Conservation (phyloP, 148 eudicot genomes). For the Amaranthus cruentus region DNA sequence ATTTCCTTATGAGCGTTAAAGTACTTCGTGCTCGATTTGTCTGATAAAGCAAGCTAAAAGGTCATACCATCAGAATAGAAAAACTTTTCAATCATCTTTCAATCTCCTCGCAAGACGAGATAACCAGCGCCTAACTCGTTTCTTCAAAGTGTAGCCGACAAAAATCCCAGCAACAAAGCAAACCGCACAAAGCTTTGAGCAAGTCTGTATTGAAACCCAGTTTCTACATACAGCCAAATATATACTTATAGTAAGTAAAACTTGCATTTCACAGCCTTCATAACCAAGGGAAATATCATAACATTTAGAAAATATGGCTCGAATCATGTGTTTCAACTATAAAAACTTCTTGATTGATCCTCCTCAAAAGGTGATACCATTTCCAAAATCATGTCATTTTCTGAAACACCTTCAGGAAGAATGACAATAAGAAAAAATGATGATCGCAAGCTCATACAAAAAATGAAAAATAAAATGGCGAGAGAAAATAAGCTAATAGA, state of each 20-base stretch:
- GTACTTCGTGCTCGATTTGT: not conserved
- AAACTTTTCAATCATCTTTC: constrained; percentile 49
- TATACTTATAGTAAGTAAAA: not conserved
- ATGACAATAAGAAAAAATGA: not conserved
- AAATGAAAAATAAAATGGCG: not conserved
- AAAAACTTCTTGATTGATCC: no score
- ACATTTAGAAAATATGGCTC: not conserved
- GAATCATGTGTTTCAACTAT: no score
- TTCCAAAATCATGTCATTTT: not conserved
- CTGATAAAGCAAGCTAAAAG: no score
- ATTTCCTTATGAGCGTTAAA: not conserved
- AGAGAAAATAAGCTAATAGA: no score
- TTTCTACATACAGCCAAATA: constrained; percentile 35
- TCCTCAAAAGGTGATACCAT: not conserved
- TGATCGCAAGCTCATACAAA: not conserved
- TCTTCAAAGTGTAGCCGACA: constrained; percentile 76
- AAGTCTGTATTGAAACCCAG: constrained; percentile 58
- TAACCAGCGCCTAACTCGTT: constrained; percentile 73
- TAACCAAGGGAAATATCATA: not conserved
- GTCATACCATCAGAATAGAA: constrained; percentile 4
- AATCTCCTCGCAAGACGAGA: constrained; percentile 46
- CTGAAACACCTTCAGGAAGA: not conserved
- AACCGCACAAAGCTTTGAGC: constrained; percentile 76
- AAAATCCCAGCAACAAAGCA: constrained; percentile 76
- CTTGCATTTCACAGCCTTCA: not conserved